phyloP scores from a whole-genome alignment of 2,329 filamentous ascomycete species.

The Fusarium sp. region DNA sequence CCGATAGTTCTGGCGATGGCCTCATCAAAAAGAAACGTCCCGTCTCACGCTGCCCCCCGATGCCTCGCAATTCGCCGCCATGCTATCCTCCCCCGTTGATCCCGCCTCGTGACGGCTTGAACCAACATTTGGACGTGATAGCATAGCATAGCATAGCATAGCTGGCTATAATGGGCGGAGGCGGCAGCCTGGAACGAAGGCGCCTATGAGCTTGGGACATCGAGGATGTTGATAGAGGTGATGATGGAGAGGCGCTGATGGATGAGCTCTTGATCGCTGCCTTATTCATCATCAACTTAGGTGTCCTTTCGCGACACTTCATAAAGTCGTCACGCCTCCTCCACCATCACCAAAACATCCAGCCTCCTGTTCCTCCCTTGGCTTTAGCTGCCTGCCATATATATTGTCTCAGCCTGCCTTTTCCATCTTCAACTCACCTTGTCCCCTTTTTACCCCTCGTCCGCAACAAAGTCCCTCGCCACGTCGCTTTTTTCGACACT shows the following conservation, averaged over 20 bases:
- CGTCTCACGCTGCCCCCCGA: slow-evolving; percentile 28
- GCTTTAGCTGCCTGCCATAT: slow-evolving; percentile 19
- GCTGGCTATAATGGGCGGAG: slow-evolving; percentile 25
- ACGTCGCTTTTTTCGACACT: slow-evolving; percentile 23
- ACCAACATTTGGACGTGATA: slow-evolving; percentile 23
- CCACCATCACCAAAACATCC: slow-evolving; percentile 35
- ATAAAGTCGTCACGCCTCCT: slow-evolving; percentile 39
- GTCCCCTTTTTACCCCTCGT: slow-evolving; percentile 20
- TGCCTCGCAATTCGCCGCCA: slow-evolving; percentile 23
- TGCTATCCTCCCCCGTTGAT: slow-evolving; percentile 35
- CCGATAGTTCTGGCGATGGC: slow-evolving; percentile 34
- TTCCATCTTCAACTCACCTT: slow-evolving; percentile 19
- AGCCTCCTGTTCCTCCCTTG: slow-evolving; percentile 36
- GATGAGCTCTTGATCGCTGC: slow-evolving; percentile 34
- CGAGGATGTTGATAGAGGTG: slow-evolving; percentile 13
- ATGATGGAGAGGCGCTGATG: slow-evolving; percentile 18
- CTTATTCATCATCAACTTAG: slow-evolving; percentile 41
- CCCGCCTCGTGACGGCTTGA: slow-evolving; percentile 32
- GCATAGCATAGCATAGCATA: slow-evolving; percentile 19
- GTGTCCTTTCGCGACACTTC: slow-evolving; percentile 44
- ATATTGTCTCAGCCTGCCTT: slow-evolving; percentile 29
- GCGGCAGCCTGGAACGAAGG: slow-evolving; percentile 30
- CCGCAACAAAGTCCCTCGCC: slow-evolving; percentile 32
- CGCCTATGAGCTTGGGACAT: slow-evolving; percentile 1
- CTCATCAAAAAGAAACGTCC: slow-evolving; percentile 27